Evolutionary conservation across 202 grass and related monocot species (phyloP), one percentile per base, ranked within the genome.

Genomic region (Cymbopogon flexuosus): DNA sequence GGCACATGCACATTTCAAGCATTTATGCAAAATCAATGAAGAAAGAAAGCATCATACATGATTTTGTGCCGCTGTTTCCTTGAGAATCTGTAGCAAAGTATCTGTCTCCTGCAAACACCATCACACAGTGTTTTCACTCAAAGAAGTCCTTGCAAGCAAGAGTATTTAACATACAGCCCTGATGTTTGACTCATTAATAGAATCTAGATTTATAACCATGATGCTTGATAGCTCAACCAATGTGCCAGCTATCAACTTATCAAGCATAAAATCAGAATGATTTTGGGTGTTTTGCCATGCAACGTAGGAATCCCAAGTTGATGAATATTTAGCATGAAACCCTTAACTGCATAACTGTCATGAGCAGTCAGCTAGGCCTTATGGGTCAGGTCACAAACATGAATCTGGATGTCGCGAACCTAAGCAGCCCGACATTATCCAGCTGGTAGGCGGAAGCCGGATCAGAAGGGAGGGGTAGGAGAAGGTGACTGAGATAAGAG

Each of bases 71-170:
- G 80, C 86, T 78, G 73, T 89, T 21, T 94, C 88, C 70, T 89
- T 89, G 11, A 98, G 92, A 40, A 16, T 78, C 87, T 80, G 86
- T 34, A 98, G 68, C 86, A 98, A 90, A 84, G 73, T 77, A 77
- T 98, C 90, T 21, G 90, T 88, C 71, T 91, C 95, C 95, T 98
- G 84, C 86, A 85, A 74, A 66, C 42, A 89, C 51, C 23, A 42
- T 65, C 73, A 23, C 64, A 14, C 61, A 80, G 35, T 80, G 65
- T 65, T 88, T 79, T 79, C 2, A 71, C 19, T 22, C 63, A 76
- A 76, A 58, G 35, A 58, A 84, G 19, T 70, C 54, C 24, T 62
- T 36, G 13, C 18, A 68, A 80, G 33, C 22, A 76, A 69, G 3
- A 33, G 40, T 29, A 68, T 62, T 27, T 49, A 81, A 46, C 21